Evolutionary conservation across 1,284 basidiomycete genomes (phyloP), one percentile per base, ranked within the genome.

Genomic region (Malassezia slooffiae): DNA sequence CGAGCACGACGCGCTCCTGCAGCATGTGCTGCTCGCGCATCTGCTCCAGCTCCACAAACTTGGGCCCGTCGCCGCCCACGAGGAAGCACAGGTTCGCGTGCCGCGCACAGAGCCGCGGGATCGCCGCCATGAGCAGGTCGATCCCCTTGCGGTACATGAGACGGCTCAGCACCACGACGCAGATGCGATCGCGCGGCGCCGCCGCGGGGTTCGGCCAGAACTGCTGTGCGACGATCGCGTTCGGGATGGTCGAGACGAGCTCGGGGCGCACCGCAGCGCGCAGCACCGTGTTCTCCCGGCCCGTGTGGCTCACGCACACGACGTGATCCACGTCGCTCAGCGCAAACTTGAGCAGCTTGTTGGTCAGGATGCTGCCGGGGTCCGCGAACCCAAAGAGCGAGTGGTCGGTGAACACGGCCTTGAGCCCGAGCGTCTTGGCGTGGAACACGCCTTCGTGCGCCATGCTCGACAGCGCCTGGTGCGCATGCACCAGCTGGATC

Each of bases 301-400:
- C 88, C 0, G 89, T 95, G 71, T 97, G 85, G n/a, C 86, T 90
- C 36, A 97, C 93, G 62, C 89, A 95, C 24, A 96, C 89, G 0
- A 86, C 86, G 0, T 82, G 85, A 54, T 96, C 91, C 0, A 90
- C 83, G 67, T 91, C 90, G 52, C 81, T 79, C 58, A 99, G 73
- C 1, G 82, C 83, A 12, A 80, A 86, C 11, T 80, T 82, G 21
- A 97, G 74, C 28, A 99, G 76, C 70, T 97, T 97, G 74, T 97
- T 97, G 5, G 93, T 96, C 54, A 96, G 73, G 36, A 97, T 90
- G 58, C 88, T 89, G 0, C 88, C 88, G 13, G 89, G 89, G 61
- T 95, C 90, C 34, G 86, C 87, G 58, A 99, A 88, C 0, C 87
- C 89, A 60, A 96, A 97, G 19, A 99, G 73, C 57, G 84, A 88